Evolutionary conservation across 2,329 filamentous ascomycete genomes (phyloP).

Genomic region (Helicocarpus griseus): DNA sequence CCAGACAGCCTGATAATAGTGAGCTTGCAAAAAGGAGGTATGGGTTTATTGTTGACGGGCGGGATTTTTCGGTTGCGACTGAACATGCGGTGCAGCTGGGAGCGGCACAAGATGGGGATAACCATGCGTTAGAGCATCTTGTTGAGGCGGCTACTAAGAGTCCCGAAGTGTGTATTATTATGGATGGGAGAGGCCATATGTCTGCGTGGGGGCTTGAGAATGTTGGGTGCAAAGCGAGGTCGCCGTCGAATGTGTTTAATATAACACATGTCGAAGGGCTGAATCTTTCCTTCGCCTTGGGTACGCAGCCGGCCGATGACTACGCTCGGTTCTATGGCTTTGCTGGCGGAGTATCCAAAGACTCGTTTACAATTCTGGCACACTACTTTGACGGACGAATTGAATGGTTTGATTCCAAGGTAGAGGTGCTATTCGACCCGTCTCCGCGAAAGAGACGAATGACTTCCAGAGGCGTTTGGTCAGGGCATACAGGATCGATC

Average conservation of each 20-base stretch:
- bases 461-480: constrained; percentile 59
- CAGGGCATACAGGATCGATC: constrained; percentile 70
- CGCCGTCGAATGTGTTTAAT: constrained; percentile 66
- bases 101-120: constrained; percentile 47
- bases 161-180: constrained; percentile 76
- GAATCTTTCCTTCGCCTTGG: constrained; percentile 28
- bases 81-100: constrained; percentile 56
- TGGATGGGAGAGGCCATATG: constrained; percentile 78
- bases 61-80: constrained; percentile 67
- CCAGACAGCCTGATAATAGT: constrained; percentile 34
- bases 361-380: constrained; percentile 61
- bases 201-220: constrained; percentile 90
- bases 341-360: constrained; percentile 51
- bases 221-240: constrained; percentile 59
- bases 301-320: constrained; percentile 28
- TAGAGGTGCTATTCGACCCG: constrained; percentile 74
- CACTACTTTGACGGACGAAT: constrained; percentile 82
- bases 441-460: constrained; percentile 51
- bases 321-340: constrained; percentile 66
- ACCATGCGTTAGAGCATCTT: constrained; percentile 70
- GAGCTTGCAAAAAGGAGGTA: constrained; percentile 45
- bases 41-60: constrained; percentile 73
- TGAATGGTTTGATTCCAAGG: constrained; percentile 66
- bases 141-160: constrained; percentile 76
- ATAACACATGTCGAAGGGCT: constrained; percentile 66